Base-by-base conservation (phyloP, 164 flowering plant species). In the Pachysandra terminalis region DNA sequence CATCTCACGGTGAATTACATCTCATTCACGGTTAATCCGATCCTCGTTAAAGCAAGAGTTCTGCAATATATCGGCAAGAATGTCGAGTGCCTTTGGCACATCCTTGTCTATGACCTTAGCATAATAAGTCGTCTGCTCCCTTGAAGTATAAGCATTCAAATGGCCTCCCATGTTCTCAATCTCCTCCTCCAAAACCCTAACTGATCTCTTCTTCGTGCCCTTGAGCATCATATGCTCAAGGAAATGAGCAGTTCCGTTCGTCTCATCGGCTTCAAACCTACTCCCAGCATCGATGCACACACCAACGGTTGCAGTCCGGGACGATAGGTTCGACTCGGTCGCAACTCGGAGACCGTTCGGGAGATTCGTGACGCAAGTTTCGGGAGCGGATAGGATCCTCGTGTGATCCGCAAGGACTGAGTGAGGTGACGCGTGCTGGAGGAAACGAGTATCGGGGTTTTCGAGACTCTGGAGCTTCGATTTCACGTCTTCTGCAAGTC, bases 91-190 rank as follows among this genome's bases (percentile, higher is more conserved):
- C 32, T 59, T 37, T 10, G 77, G 73, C 14, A 77, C 85, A 58
- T 82, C 76, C 66, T 74, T 72, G 13, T 35, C 73, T 73, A 80
- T 51, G 0, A 80, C 81, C 67, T 79, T 84, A 1, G 85, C 84
- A 27, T 73, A 80, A 67, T 80, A 84, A 3, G 82, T 76, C 15
- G 85, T 84, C 75, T 84, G 87, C 75, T 84, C 87, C 70, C 88
- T 74, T 9, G 84, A 77, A 10, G 86, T 82, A 62, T 76, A 81
- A 7, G 84, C 88, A 73, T 82, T 82, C 67, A 84, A 66, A 64
- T 81, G 86, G 10, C 84, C 86, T 5, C 86, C 88, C 84, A 84
- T 79, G 28, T 82, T 79, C 84, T 82, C 87, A 57, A 84, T 81
- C 72, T 82, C 85, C 72, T 82, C 80, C 71, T 80, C 84, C 70